Conservation (phyloP, 192 early-diverging fungal species). For the Coemansia sp. region DNA sequence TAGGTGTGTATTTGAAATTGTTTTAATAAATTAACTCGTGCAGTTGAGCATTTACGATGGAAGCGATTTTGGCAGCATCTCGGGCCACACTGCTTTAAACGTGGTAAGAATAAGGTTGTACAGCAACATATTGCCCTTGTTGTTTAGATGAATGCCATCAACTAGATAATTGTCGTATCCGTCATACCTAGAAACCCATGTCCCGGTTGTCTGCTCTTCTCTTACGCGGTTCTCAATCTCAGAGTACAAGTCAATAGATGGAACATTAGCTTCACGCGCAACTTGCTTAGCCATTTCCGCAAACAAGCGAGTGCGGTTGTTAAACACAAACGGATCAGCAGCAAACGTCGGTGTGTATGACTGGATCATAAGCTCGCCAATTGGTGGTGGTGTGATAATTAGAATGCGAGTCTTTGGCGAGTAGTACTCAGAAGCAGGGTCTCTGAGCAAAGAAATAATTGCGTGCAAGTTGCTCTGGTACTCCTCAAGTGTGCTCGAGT, state of each 20-base stretch:
- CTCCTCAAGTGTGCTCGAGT: conserved; percentile 59
- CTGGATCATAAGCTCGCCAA: conserved; percentile 56
- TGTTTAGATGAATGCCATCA: conserved; percentile 62
- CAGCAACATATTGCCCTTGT: conserved; percentile 55
- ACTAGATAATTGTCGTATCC: conserved; percentile 44
- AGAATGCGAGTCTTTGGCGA: conserved; percentile 64
- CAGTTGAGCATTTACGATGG: neutral
- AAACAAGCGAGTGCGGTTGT: conserved; percentile 52
- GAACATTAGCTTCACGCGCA: conserved; percentile 40
- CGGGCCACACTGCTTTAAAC: conserved; percentile 17
- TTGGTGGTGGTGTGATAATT: conserved; percentile 69
- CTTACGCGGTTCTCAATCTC: conserved; percentile 29
- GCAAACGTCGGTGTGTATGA: neutral
- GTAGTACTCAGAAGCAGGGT: conserved; percentile 55
- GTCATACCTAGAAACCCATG: conserved; percentile 2
- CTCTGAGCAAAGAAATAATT: conserved; percentile 58
- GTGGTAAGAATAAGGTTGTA: conserved; percentile 15
- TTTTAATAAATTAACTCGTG: neutral
- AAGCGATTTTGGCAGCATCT: conserved; percentile 7
- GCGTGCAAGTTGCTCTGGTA: conserved; percentile 61
- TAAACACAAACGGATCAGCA: neutral
- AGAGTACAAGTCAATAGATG: conserved; percentile 38
- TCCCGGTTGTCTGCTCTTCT: neutral
- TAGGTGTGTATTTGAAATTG: no score
- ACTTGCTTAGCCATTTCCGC: conserved; percentile 50